A percentile compares a stretch with the other conserved stretches of the same genome.
phyloP scores from a whole-genome alignment of 768 basidiomycete species.

The Pleurotus sapidus region DNA sequence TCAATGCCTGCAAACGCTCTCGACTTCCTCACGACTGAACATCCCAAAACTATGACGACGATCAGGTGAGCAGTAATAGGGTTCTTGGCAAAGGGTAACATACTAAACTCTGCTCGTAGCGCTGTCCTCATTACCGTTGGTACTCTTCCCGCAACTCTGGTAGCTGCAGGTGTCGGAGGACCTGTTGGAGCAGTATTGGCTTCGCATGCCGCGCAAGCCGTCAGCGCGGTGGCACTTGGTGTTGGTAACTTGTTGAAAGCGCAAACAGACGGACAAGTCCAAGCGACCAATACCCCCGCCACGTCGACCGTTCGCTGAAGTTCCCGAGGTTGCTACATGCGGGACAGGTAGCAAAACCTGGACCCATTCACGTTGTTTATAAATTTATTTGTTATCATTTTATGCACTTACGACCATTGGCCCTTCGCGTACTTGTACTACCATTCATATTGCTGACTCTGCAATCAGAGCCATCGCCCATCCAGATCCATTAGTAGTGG shows the following conservation, averaged over 20 bases:
- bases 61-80: background rate
- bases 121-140: constrained; percentile 80
- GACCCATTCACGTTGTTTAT: constrained; percentile 1
- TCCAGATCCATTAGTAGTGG: constrained; percentile 33
- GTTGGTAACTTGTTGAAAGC: constrained; percentile 58
- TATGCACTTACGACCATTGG: background rate
- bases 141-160: constrained; percentile 68
- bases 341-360: background rate
- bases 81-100: background rate
- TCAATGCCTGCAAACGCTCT: constrained; percentile 77
- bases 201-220: constrained; percentile 71
- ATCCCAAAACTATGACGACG: constrained; percentile 51
- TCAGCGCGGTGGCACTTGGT: constrained; percentile 76
- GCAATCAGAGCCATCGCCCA: constrained; percentile 26
- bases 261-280: constrained; percentile 29
- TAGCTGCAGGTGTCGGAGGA: constrained; percentile 67
- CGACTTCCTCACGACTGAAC: constrained; percentile 70
- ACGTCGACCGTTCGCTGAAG: constrained; percentile 1
- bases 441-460: too few relatives aligned
- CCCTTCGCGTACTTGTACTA: too few relatives aligned
- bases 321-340: background rate
- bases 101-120: constrained; percentile 62
- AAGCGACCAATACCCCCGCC: background rate
- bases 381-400: constrained; percentile 4
- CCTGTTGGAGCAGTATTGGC: constrained; percentile 52